Base-by-base conservation (phyloP, 257 asterid genomes). In the Perilla frutescens region DNA sequence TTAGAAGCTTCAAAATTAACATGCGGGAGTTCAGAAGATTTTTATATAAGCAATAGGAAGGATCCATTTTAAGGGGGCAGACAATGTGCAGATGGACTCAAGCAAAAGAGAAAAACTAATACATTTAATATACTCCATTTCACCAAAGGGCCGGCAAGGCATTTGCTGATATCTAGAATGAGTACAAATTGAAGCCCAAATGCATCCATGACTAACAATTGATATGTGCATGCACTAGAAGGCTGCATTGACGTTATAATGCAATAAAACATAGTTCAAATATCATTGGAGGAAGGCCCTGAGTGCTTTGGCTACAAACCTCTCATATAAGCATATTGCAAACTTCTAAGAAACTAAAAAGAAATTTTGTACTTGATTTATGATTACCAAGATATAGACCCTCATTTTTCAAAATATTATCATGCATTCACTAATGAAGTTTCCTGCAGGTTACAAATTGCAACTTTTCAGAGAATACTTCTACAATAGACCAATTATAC, bases 291-390 rank as follows among this genome's bases (percentile, higher is more conserved):
- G 47, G 49, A 47, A 45, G 36, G 29, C 31, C 58, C 15, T 0
- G 15, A 66, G 12, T 66, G 40, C 32, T 68, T 12, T 55, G 59
- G 10, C 13, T 67, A 48, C 32, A 67, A 15, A 34, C 34, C 49
- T 72, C 78, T 36, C 6, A 57, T 8, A 45, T 66, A 74, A 43
- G 60, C 48, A 48, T 55, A 45, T 11, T 48, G 26, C 65, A 51
- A 40, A 48, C n/a, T 39, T 61, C 4, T 32, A n/a, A 32, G 34
- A 15, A 58, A 39, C 56, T 58, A 34, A 60, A 71, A 12, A 3
- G 9, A 48, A 31, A 32, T 15, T 8, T 20, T 57, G 12, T 6
- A 34, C 40, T 59, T 37, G n/a, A 34, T 20, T 20, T 20, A 20
- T 20, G 26, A 20, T 20, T 20, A 20, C 26, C 12, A 58, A 59